Evolutionary conservation across 768 basidiomycete species (phyloP).

Genomic region (Agaricus subrufescens): DNA sequence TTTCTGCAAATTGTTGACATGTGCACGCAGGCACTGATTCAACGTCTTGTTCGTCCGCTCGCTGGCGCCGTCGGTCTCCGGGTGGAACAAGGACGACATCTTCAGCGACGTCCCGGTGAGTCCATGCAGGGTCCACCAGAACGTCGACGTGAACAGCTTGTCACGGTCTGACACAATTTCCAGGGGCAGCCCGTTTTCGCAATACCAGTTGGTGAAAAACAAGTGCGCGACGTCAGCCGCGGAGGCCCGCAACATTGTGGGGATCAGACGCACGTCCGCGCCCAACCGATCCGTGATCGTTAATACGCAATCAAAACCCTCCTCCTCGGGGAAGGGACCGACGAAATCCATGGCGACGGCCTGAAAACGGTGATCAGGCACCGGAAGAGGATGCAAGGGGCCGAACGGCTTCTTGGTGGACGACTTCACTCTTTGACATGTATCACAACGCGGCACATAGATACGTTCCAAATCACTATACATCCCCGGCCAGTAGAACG

Average conservation of each 20-base stretch:
- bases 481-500: too few relatives aligned
- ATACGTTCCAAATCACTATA: conserved; percentile 18
- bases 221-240: conserved; percentile 6
- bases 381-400: conserved; percentile 17
- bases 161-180: conserved; percentile 29
- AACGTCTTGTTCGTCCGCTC: too few relatives aligned
- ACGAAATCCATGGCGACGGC: conserved; percentile 9
- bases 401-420: conserved; percentile 22
- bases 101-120: conserved; percentile 23
- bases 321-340: conserved; percentile 2
- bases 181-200: conserved; percentile 24
- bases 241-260: background rate
- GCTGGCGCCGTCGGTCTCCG: too few relatives aligned
- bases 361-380: background rate
- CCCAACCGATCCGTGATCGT: conserved; percentile 9
- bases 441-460: conserved; percentile 27
- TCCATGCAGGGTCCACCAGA: conserved; percentile 27
- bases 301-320: background rate
- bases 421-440: conserved; percentile 35
- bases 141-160: conserved; percentile 14
- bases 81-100: too few relatives aligned
- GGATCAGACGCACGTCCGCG: conserved; percentile 9
- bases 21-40: too few relatives aligned
- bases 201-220: conserved; percentile 22
- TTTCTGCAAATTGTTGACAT: too few relatives aligned